These are phyloP conservation scores for Camillea tinctor DNA, from an alignment of 2,329 filamentous ascomycete genomes.

Conservation along the genomic window DNA sequence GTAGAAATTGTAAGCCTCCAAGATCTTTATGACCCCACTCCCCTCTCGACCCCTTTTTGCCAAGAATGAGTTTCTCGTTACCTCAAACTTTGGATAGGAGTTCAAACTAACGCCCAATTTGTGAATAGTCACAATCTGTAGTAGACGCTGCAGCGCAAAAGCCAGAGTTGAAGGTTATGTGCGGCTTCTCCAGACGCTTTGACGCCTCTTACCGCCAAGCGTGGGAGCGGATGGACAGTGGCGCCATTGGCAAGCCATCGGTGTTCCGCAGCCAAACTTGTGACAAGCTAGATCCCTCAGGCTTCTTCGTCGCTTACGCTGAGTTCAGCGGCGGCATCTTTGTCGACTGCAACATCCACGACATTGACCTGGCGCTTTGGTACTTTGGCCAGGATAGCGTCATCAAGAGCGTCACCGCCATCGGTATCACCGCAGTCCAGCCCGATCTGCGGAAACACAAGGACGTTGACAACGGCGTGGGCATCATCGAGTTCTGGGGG, in stretches of 20 bases:
- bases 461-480: conserved; percentile 62
- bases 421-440: conserved; percentile 59
- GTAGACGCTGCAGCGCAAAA: conserved; percentile 45
- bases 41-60: not conserved
- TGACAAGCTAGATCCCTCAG: conserved; percentile 62
- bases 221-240: conserved; percentile 47
- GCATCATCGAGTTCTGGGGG: conserved; percentile 61
- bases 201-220: conserved; percentile 65
- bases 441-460: conserved; percentile 56
- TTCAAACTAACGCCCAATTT: not conserved
- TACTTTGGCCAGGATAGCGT: conserved; percentile 56
- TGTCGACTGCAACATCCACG: conserved; percentile 69
- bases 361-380: conserved; percentile 66
- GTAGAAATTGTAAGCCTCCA: conserved; percentile 52
- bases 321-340: conserved; percentile 67
- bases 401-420: conserved; percentile 55
- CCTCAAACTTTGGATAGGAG: no score
- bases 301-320: conserved; percentile 68
- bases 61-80: not conserved
- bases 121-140: conserved; percentile 54
- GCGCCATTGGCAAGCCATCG: conserved; percentile 57
- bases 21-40: not conserved
- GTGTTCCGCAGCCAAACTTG: conserved; percentile 66
- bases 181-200: conserved; percentile 65
- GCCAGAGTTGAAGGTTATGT: conserved; percentile 64